Evolutionary conservation across 805 yeast genomes (phyloP).

Genomic region (Priceomyces castillae): DNA sequence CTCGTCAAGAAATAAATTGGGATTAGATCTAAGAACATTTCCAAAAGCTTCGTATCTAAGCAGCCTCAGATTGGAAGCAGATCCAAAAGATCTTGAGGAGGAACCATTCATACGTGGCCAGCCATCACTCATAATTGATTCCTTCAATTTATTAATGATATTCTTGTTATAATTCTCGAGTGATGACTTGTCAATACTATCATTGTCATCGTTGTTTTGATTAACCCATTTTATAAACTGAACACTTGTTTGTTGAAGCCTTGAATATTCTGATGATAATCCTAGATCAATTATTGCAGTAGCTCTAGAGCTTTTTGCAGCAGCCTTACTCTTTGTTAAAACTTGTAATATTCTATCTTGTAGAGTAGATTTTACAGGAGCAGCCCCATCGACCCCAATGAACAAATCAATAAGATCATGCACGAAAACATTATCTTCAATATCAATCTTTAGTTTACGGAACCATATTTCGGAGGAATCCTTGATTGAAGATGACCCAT

Average conservation of each 20-base stretch:
- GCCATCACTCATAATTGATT: conserved; percentile 53
- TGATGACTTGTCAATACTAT: background rate
- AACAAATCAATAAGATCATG: conserved; percentile 46
- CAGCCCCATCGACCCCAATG: conserved; percentile 46
- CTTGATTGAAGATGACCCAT: conserved; percentile 52
- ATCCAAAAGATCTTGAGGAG: conserved; percentile 24
- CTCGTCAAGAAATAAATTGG: conserved; percentile 41
- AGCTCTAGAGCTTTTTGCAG: conserved; percentile 42
- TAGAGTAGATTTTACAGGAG: conserved; percentile 53
- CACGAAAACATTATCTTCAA: conserved; percentile 48
- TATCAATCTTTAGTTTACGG: conserved; percentile 49
- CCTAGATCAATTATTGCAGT: conserved; percentile 58
- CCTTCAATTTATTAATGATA: conserved; percentile 53
- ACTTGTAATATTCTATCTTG: conserved; percentile 56
- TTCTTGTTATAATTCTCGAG: conserved; percentile 29
- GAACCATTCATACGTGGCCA: conserved; percentile 50
- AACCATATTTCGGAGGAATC: conserved; percentile 52
- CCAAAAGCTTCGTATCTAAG: conserved; percentile 80
- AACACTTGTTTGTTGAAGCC: conserved; percentile 55
- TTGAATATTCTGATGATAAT: conserved; percentile 50
- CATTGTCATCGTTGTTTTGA: conserved; percentile 9
- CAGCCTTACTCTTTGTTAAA: conserved; percentile 51
- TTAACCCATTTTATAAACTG: conserved; percentile 64
- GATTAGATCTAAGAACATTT: conserved; percentile 50
- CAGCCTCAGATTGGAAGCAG: conserved; percentile 40